Base-by-base conservation (phyloP, 177 flowering plant species). In the Vitis hybrid region DNA sequence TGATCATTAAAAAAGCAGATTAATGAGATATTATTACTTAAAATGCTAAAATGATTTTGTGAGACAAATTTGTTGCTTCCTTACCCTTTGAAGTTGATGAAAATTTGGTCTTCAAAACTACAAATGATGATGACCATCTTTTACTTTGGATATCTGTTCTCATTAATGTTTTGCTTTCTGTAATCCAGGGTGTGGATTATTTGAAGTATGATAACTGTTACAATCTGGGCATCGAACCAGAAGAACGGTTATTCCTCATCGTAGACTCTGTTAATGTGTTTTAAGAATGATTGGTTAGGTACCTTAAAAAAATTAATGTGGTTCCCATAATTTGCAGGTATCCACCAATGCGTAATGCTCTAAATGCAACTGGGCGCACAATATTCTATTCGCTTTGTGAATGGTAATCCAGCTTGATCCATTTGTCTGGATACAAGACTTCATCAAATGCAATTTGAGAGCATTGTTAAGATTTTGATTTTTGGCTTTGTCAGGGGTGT, bases 181-280 rank as follows among this genome's bases (percentile, higher is more conserved):
- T 32, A 48, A 66, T 73, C 48, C 83, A 95, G 99, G 98, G 84
- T 52, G 84, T 95, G 39, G 99, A 95, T 80, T 95, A 93, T 80
- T 80, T 95, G 85, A 95, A 95, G 82, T 95, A 95, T 75, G 99
- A 95, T 82, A 95, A 95, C 81, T 95, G 98, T 76, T 91, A 65
- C 86, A 93, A 93, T 80, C 79, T 91, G 56, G 99, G 95, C 64
- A 88, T 95, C 56, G 10, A 75, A 21, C 97, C 99, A 50, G 57
- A 81, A 74, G 70, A 89, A 80, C 84, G 99, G 99, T 93, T 51
- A 62, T 2, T 32, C 52, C 72, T 62, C 57, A 34, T 64, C 68
- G 51, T 60, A n/a, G 6, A 30, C 60, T 67, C 18, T 52, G 57
- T 26, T 26, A 30, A 45, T 45, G 66, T 60, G 13, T 52, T 32